Conservation (phyloP, 2,329 filamentous ascomycete genomes). For the Geosmithia putterillii region DNA sequence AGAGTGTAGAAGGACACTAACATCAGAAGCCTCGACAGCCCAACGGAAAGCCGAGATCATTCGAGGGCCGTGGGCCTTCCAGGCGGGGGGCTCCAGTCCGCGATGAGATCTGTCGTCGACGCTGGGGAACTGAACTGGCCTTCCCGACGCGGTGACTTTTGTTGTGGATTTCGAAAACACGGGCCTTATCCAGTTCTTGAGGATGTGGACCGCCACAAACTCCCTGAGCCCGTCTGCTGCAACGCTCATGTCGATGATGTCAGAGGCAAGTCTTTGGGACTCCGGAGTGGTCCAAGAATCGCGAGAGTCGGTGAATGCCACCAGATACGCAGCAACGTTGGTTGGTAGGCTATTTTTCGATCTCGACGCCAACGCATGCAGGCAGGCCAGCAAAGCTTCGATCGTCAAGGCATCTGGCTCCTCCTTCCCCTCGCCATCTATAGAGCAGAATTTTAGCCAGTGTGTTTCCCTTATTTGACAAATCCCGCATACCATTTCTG, state of each 20-base stretch:
- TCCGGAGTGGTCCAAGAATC: conserved; percentile 25
- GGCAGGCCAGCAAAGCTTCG: conserved; percentile 14
- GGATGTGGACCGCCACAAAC: conserved; percentile 42
- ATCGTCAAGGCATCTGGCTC: background rate
- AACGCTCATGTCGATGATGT: conserved; percentile 18
- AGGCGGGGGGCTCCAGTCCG: conserved; percentile 6
- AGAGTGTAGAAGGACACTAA: conserved; percentile 13
- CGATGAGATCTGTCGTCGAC: background rate
- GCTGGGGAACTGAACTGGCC: conserved; percentile 13
- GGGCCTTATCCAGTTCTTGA: conserved; percentile 52
- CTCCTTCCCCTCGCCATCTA: background rate
- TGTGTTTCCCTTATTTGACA: background rate
- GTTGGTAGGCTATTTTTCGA: conserved; percentile 4
- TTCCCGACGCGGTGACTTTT: conserved; percentile 13
- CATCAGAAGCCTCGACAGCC: conserved; percentile 39
- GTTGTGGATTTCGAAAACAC: conserved; percentile 50
- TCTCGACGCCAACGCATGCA: conserved; percentile 11
- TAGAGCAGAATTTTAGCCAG: background rate
- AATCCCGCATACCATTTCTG: background rate
- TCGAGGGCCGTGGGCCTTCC: conserved; percentile 10
- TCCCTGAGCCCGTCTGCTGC: conserved; percentile 4
- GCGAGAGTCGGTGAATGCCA: conserved; percentile 15
- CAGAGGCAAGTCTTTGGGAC: conserved; percentile 15
- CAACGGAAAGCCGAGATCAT: conserved; percentile 27
- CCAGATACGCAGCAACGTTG: conserved; percentile 15